A percentile compares a stretch with the other conserved stretches of the same genome.
phyloP scores from a whole-genome alignment of 2,329 filamentous ascomycete genomes.

The Xylaria sp. region DNA sequence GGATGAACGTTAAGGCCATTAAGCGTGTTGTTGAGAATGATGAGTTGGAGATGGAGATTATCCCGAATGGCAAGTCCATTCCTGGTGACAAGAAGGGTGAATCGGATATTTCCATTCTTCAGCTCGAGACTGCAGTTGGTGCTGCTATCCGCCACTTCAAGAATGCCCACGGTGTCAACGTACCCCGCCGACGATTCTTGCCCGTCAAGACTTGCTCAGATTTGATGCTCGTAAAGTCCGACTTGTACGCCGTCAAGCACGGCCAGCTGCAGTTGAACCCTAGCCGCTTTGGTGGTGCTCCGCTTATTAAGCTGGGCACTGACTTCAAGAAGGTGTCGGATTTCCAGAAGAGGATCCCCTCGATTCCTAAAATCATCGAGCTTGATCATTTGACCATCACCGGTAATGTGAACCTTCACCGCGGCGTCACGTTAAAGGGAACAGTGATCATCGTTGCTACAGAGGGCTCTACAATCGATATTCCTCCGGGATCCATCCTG shows the following conservation, averaged over 20 bases:
- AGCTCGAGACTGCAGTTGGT: slow-evolving; percentile 98
- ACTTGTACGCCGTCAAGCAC: slow-evolving; percentile 98
- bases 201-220: slow-evolving; percentile 99
- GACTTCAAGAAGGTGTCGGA: slow-evolving; percentile 99
- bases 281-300: slow-evolving; percentile 94
- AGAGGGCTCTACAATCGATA: slow-evolving; percentile 97
- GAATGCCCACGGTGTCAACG: slow-evolving; percentile 99
- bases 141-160: slow-evolving; percentile 98
- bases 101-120: slow-evolving; percentile 95
- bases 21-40: slow-evolving; percentile 99
- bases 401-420: slow-evolving; percentile 94
- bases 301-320: slow-evolving; percentile 96
- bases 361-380: slow-evolving; percentile 91
- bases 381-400: slow-evolving; percentile 97
- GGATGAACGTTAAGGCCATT: slow-evolving; percentile 97
- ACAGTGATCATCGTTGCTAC: slow-evolving; percentile 99
- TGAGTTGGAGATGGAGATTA: slow-evolving; percentile 99
- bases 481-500: slow-evolving; percentile 94
- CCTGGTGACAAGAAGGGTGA: slow-evolving; percentile 99
- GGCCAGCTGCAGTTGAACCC: slow-evolving; percentile 97
- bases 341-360: slow-evolving; percentile 88
- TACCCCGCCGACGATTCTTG: slow-evolving; percentile 96
- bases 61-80: slow-evolving; percentile 98
- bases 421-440: slow-evolving; percentile 95
- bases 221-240: slow-evolving; percentile 99